phyloP scores from a whole-genome alignment of 257 asterid species.

The Scutellaria minor region DNA sequence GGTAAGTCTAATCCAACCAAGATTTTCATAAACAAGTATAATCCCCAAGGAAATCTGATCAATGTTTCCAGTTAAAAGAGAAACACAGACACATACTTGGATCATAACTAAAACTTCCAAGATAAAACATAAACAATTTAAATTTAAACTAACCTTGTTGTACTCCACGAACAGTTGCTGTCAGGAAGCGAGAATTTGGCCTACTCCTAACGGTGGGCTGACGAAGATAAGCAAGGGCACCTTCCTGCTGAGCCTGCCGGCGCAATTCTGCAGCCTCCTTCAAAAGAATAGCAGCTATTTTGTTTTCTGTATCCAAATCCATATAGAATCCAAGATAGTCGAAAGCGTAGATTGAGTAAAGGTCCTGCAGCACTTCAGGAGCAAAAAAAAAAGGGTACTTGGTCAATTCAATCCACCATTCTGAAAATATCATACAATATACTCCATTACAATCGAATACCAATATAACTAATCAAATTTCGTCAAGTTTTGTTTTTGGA shows the following conservation, averaged over 20 bases:
- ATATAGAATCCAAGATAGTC: constrained; percentile 36
- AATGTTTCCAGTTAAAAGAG: not conserved
- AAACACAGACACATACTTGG: not conserved
- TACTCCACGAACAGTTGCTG: constrained; percentile 94
- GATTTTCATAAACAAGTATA: not conserved
- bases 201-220: constrained; percentile 68
- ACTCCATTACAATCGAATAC: no score
- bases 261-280: constrained; percentile 94
- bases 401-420: no score
- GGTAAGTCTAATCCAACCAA: constrained; percentile 1
- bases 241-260: constrained; percentile 81
- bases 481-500: no score
- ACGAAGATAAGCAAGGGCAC: constrained; percentile 81
- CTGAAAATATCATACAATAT: no score
- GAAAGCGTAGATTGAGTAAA: no score
- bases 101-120: constrained; percentile 21
- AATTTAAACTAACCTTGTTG: constrained; percentile 69
- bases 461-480: no score
- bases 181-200: constrained; percentile 92
- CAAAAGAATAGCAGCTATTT: constrained; percentile 81
- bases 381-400: no score
- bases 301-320: constrained; percentile 91
- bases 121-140: not conserved
- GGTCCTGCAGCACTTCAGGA: no score
- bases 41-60: not conserved